Base-by-base conservation (phyloP, 2,329 filamentous ascomycete species). In the Elsinoe australis region DNA sequence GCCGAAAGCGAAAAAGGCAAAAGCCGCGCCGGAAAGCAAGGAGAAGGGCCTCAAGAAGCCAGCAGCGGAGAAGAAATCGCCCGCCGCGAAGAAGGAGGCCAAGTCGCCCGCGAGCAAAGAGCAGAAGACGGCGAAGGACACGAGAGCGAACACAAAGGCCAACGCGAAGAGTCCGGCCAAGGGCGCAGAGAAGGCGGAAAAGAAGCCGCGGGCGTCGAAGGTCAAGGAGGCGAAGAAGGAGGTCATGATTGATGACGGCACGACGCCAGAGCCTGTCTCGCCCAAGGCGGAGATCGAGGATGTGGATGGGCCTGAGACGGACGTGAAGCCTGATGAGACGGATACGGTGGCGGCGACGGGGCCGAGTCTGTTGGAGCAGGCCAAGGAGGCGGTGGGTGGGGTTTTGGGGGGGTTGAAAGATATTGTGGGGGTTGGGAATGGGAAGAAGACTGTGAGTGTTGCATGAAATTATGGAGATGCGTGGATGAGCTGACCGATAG, bases 301-400 rank as follows among this genome's bases (percentile, higher is more conserved):
- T 29, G 45, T 36, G 7, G 32, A 22, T 10, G 45, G 9, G 18
- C 17, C 45, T 2, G 34, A 10, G 22, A 31, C 26, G 18, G 45
- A 38, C 17, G 45, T 39, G 12, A 48, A 38, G 45, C 32, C 32
- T 8, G 45, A 48, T 31, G 26, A 5, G 10, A 22, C 19, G 31
- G 45, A 48, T 10, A 39, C 26, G 2, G 45, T 48, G 15, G 45
- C 45, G 6, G 45, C 45, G 19, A 36, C 45, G 21, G 45, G 45
- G 14, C 32, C 24, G 32, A 48, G 45, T 48, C 34, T 48, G 45
- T 19, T 48, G 21, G 45, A 34, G 24, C 32, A 36, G 45, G 45
- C 45, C 3, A 48, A 48, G 45, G 45, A 48, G 45, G 45, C 33
- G 9, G 45, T 48, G 5, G 45, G 45, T 10, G 45, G 33, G 4